Percentiles rank a stretch among this genome's conserved stretches.
These are phyloP conservation scores for Brassica hybrid DNA, from an alignment of 441 rosid species.

Conservation along the genomic window DNA sequence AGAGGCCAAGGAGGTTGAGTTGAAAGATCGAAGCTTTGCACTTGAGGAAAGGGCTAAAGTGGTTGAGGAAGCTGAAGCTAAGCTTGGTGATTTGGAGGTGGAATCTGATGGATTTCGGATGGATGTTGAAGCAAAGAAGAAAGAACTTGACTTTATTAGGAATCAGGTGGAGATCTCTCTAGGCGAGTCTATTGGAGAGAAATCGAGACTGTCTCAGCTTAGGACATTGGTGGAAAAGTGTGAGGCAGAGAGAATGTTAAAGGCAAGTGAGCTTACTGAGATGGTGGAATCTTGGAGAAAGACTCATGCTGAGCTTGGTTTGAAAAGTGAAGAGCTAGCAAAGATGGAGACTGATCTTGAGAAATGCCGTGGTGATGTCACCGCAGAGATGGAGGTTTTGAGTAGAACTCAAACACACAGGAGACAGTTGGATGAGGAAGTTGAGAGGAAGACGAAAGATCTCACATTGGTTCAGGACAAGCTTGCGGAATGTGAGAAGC, in stretches of 20 bases:
- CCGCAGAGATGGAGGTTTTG: slow-evolving; percentile 13
- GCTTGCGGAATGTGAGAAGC: slow-evolving; percentile 2
- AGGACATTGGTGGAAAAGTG: slow-evolving; percentile 36
- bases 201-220: slow-evolving; percentile 21
- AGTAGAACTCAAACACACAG: not conserved
- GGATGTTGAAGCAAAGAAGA: slow-evolving; percentile 27
- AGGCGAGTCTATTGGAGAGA: slow-evolving; percentile 22
- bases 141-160: slow-evolving; percentile 17
- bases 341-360: slow-evolving; percentile 15
- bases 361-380: not conserved
- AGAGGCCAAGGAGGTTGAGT: slow-evolving; percentile 38
- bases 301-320: slow-evolving; percentile 38
- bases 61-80: slow-evolving; percentile 40
- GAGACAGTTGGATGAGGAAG: slow-evolving; percentile 11
- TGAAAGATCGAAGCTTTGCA: not conserved
- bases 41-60: slow-evolving; percentile 34
- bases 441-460: not conserved
- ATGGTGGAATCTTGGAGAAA: slow-evolving; percentile 23
- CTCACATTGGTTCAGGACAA: not conserved
- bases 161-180: slow-evolving; percentile 7
- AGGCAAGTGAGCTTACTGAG: slow-evolving; percentile 34
- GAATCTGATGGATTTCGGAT: slow-evolving; percentile 20
- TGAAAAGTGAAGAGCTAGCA: slow-evolving; percentile 30
- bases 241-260: slow-evolving; percentile 26
- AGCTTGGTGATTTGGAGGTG: slow-evolving; percentile 2